phyloP scores from a whole-genome alignment of 2,329 filamentous ascomycete genomes.

The Verticillium albo-atrum region DNA sequence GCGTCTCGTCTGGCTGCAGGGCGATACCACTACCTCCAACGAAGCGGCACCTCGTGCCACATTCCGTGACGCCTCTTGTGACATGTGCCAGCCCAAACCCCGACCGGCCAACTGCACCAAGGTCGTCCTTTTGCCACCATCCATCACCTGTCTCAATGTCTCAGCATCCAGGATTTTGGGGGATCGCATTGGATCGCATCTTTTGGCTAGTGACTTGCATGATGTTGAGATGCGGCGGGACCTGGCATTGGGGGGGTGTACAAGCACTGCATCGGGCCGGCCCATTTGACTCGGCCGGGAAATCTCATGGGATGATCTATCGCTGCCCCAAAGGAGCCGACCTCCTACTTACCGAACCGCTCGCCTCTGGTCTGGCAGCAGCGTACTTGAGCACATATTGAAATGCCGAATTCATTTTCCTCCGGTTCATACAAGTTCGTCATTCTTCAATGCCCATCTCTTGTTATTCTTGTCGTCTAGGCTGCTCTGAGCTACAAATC shows the following conservation, averaged over 20 bases:
- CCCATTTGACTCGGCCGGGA: not conserved
- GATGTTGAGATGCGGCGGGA: too few relatives aligned
- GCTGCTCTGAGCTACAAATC: too few relatives aligned
- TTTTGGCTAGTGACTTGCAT: not conserved
- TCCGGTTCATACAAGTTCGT: too few relatives aligned
- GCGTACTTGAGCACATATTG: too few relatives aligned
- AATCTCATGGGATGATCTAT: too few relatives aligned
- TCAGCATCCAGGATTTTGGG: not conserved
- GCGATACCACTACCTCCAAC: not conserved
- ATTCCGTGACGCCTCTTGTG: not conserved
- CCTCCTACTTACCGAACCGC: too few relatives aligned
- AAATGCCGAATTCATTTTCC: too few relatives aligned
- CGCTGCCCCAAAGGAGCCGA: too few relatives aligned
- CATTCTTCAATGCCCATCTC: too few relatives aligned
- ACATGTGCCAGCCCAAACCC: not conserved
- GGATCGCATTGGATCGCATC: not conserved
- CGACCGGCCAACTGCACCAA: not conserved
- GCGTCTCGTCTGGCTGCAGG: not conserved
- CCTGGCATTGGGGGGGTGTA: not conserved
- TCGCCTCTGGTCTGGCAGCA: too few relatives aligned
- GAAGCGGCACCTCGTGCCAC: not conserved
- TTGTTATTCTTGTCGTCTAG: too few relatives aligned
- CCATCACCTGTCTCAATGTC: not conserved
- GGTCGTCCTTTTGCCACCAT: not conserved
- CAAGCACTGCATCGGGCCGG: not conserved